A percentile compares a stretch with the other conserved stretches of the same genome.
phyloP scores from a whole-genome alignment of 495 filamentous ascomycete species.

The Aspergillus ellipticus region DNA sequence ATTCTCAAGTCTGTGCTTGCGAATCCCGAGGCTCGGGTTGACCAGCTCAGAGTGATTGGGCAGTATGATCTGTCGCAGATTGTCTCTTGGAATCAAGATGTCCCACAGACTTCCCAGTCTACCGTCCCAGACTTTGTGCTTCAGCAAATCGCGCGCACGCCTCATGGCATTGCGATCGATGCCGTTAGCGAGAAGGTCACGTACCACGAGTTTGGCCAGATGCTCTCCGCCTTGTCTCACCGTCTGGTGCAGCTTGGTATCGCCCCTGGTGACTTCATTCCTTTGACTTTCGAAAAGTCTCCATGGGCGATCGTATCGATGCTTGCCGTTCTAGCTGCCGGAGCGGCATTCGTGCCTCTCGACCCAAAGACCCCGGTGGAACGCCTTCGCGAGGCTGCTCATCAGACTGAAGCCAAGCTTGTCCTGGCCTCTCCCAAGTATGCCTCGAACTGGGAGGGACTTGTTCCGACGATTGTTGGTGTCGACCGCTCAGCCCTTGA shows the following conservation, averaged over 20 bases:
- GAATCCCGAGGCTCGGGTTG: neutral
- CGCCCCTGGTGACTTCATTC: constrained; percentile 19
- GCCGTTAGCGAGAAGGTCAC: neutral
- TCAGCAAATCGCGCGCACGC: neutral
- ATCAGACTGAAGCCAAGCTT: constrained; percentile 14
- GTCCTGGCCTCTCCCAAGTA: constrained; percentile 4
- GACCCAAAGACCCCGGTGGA: constrained; percentile 44
- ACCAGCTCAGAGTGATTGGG: neutral
- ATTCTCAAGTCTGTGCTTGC: neutral
- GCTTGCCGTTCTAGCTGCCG: constrained; percentile 44
- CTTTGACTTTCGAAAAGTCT: constrained; percentile 44
- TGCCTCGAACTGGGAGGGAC: neutral
- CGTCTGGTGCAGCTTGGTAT: constrained; percentile 6
- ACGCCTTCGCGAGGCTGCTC: constrained; percentile 44
- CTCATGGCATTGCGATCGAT: neutral
- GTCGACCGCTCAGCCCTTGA: neutral
- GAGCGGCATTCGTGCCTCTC: constrained; percentile 44
- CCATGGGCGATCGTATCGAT: constrained; percentile 36
- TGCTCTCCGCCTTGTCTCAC: constrained; percentile 15
- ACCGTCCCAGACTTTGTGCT: neutral
- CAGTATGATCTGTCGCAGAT: neutral
- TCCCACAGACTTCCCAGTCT: neutral
- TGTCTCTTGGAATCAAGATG: neutral
- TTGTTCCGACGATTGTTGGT: neutral
- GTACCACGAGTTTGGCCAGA: constrained; percentile 9